A percentile compares a stretch with the other conserved stretches of the same genome.
These are phyloP conservation scores for Silene coronaria DNA, from an alignment of 179 eudicot genomes.

Conservation along the genomic window DNA sequence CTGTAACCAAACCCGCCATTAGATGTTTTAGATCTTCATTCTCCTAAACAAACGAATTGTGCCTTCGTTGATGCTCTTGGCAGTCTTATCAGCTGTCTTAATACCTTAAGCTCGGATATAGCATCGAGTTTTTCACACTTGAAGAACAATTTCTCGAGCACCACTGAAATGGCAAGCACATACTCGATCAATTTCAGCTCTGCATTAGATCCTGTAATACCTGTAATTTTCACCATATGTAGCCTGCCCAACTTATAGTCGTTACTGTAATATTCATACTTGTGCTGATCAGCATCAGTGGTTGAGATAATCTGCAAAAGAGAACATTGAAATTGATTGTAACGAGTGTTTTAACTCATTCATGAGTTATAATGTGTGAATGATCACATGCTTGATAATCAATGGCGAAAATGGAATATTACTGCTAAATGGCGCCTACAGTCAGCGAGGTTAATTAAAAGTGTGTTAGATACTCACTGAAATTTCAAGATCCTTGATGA, in stretches of 20 bases:
- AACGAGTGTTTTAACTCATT: too few relatives aligned
- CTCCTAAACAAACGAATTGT: background rate
- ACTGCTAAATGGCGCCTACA: too few relatives aligned
- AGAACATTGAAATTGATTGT: background rate
- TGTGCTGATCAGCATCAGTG: background rate
- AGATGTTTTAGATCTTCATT: background rate
- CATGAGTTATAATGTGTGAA: background rate
- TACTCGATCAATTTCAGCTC: conserved; percentile 10
- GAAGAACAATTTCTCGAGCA: background rate
- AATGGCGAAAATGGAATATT: too few relatives aligned
- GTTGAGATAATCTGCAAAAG: background rate
- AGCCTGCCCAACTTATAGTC: background rate
- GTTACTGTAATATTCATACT: background rate
- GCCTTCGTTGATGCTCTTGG: conserved; percentile 8
- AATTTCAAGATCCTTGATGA: conserved; percentile 6
- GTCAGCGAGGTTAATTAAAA: too few relatives aligned
- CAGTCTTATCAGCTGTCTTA: background rate
- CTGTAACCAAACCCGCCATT: background rate
- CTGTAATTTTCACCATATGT: background rate
- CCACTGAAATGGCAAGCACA: conserved; percentile 3
- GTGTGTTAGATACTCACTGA: conserved; percentile 7
- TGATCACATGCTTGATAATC: too few relatives aligned
- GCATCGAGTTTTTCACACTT: background rate
- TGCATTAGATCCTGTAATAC: conserved; percentile 16
- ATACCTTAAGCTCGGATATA: background rate